These are phyloP conservation scores for Diaporthe humulicola DNA, from an alignment of 2,329 filamentous ascomycete genomes.

Conservation along the genomic window DNA sequence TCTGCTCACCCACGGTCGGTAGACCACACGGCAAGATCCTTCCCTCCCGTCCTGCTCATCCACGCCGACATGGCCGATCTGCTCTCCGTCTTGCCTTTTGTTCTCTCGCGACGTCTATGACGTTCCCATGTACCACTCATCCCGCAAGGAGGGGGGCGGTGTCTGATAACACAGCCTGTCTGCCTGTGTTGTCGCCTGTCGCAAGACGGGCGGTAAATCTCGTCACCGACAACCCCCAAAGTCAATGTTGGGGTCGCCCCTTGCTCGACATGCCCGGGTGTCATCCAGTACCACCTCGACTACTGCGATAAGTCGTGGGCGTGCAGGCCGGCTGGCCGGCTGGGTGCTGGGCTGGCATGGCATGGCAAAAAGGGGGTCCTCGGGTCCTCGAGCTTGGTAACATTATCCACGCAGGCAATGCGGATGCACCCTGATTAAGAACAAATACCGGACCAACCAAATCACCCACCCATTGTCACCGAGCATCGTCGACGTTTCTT, in stretches of 20 bases:
- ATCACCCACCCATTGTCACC: background rate
- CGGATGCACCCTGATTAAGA: slow-evolving; percentile 6
- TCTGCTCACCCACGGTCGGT: slow-evolving; percentile 2
- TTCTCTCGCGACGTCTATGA: background rate
- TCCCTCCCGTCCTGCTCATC: slow-evolving; percentile 7
- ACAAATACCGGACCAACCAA: slow-evolving; percentile 17
- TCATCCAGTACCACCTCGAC: slow-evolving; percentile 20
- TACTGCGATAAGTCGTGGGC: background rate
- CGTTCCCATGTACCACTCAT: background rate
- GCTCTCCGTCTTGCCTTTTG: background rate
- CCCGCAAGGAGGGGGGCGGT: background rate
- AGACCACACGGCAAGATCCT: slow-evolving; percentile 19
- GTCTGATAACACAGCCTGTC: slow-evolving; percentile 1
- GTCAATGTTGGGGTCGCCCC: slow-evolving; percentile 9
- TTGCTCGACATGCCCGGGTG: slow-evolving; percentile 6
- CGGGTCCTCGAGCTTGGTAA: background rate
- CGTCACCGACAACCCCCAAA: slow-evolving; percentile 17
- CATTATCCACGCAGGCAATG: background rate
- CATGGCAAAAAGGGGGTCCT: slow-evolving; percentile 8
- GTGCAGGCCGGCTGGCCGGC: background rate
- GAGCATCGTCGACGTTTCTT: background rate
- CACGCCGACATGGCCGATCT: slow-evolving; percentile 1
- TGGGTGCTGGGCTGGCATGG: background rate
- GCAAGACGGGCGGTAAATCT: slow-evolving; percentile 12
- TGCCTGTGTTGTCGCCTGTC: slow-evolving; percentile 8